Evolutionary conservation across 2,329 filamentous ascomycete species (phyloP).

Genomic region (Clathrospora elynae): DNA sequence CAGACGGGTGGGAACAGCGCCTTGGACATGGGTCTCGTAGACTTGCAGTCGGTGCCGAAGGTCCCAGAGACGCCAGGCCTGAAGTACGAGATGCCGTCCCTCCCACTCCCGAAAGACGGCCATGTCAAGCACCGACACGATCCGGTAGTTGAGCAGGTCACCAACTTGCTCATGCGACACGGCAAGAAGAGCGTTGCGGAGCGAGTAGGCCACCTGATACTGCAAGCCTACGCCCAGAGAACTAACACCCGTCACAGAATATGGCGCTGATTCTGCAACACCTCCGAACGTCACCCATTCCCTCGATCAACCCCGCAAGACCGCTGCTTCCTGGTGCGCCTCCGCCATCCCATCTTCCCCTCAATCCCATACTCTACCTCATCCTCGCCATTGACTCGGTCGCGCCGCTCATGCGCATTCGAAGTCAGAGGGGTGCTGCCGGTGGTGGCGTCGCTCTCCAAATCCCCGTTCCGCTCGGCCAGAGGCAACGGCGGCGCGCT

Average conservation of each 20-base stretch:
- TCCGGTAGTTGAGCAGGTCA: slow-evolving; percentile 82
- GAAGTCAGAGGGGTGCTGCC: slow-evolving; percentile 73
- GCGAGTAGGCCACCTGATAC: slow-evolving; percentile 63
- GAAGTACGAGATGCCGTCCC: slow-evolving; percentile 75
- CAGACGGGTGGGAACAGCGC: slow-evolving; percentile 21
- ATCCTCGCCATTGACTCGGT: slow-evolving; percentile 91
- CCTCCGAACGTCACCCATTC: slow-evolving; percentile 82
- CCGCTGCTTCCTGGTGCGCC: slow-evolving; percentile 78
- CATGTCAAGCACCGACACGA: slow-evolving; percentile 84
- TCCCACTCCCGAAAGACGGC: slow-evolving; percentile 66
- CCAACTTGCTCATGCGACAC: slow-evolving; percentile 86
- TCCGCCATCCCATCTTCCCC: slow-evolving; percentile 76
- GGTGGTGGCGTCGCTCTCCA: slow-evolving; percentile 87
- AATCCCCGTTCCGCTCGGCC: slow-evolving; percentile 75
- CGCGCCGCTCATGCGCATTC: slow-evolving; percentile 82
- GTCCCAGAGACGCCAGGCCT: slow-evolving; percentile 57
- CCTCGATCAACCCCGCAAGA: slow-evolving; percentile 71
- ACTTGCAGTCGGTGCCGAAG: slow-evolving; percentile 27
- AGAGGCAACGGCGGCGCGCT: slow-evolving; percentile 75
- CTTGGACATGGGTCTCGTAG: slow-evolving; percentile 41
- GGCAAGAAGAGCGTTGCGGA: slow-evolving; percentile 92
- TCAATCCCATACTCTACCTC: slow-evolving; percentile 89
- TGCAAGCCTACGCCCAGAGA: neutral
- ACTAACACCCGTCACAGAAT: slow-evolving; percentile 61
- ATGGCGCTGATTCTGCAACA: slow-evolving; percentile 81